Conservation (phyloP, 768 basidiomycete species). For the Trametes elegans region DNA sequence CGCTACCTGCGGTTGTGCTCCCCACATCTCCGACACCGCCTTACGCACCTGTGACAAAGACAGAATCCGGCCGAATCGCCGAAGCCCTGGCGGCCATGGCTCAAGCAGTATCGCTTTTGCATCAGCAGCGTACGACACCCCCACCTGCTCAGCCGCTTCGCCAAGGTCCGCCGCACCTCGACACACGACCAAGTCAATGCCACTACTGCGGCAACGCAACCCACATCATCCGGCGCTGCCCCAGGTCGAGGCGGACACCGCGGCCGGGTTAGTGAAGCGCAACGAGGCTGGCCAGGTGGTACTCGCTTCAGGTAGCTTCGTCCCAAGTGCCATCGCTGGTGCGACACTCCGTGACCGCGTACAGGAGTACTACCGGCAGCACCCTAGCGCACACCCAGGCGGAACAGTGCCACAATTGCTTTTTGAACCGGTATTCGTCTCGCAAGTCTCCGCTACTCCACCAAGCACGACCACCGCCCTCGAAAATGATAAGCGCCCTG, state of each 20-base stretch:
- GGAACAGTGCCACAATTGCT: not conserved
- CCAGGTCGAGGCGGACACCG: conserved; percentile 12
- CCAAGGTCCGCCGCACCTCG: not conserved
- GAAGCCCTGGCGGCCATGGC: not conserved
- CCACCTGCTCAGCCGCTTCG: not conserved
- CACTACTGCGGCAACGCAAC: conserved; percentile 25
- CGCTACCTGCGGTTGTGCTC: not conserved
- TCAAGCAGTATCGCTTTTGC: not conserved
- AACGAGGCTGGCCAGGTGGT: conserved; percentile 28
- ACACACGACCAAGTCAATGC: not conserved
- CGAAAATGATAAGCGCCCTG: no score
- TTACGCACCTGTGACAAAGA: not conserved
- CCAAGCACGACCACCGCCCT: no score
- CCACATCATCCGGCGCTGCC: conserved; percentile 29
- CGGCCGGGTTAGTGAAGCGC: conserved; percentile 21
- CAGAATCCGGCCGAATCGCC: not conserved
- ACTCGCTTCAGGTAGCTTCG: conserved; percentile 24
- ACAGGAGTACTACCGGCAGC: not conserved
- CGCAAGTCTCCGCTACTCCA: no score
- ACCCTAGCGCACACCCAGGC: not conserved
- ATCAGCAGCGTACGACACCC: not conserved
- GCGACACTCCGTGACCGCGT: conserved; percentile 1
- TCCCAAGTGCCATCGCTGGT: conserved; percentile 20
- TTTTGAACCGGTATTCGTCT: not conserved
- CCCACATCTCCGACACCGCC: not conserved